A percentile compares a stretch with the other conserved stretches of the same genome.
Conservation (phyloP, 805 yeast genomes). For the Yarrowia sp. region DNA sequence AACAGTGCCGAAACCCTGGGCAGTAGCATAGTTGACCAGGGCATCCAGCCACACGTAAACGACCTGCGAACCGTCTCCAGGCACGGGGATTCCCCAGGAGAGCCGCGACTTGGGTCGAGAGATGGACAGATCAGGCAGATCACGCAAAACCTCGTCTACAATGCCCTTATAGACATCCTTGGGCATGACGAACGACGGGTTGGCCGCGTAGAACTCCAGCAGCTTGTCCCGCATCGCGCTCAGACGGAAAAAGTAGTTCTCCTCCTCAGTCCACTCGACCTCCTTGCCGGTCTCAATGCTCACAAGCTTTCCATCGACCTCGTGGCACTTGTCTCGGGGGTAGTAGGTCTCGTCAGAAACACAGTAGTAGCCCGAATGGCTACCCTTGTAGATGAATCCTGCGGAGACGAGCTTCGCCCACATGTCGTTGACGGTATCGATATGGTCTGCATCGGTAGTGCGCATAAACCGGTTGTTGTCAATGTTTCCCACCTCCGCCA, state of each 20-base stretch:
- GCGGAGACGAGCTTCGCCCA: constrained; percentile 63
- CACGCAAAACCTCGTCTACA: constrained; percentile 51
- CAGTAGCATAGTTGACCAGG: constrained; percentile 75
- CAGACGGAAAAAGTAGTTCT: constrained; percentile 80
- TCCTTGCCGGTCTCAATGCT: constrained; percentile 69
- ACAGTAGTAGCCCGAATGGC: constrained; percentile 93
- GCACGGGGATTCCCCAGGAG: constrained; percentile 89
- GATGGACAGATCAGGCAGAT: constrained; percentile 70
- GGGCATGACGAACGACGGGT: constrained; percentile 69
- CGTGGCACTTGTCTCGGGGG: constrained; percentile 43
- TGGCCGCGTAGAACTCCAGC: constrained; percentile 47
- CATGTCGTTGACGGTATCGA: constrained; percentile 57
- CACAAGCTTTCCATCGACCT: constrained; percentile 37
- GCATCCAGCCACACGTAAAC: constrained; percentile 99
- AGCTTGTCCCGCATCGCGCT: constrained; percentile 57
- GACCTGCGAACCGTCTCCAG: constrained; percentile 70
- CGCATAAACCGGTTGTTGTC: constrained; percentile 75
- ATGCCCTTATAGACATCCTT: constrained; percentile 52
- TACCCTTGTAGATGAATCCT: constrained; percentile 75
- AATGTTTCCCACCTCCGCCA: constrained; percentile 61
- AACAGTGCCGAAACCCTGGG: constrained; percentile 55
- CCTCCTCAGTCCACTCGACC: constrained; percentile 74
- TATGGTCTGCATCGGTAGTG: constrained; percentile 85
- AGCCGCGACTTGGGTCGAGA: constrained; percentile 79
- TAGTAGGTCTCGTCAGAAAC: constrained; percentile 92